Evolutionary conservation across 1,139 yeast genomes (phyloP), one percentile per base, ranked within the genome.

Genomic region (Saccharomyces pastorianus): DNA sequence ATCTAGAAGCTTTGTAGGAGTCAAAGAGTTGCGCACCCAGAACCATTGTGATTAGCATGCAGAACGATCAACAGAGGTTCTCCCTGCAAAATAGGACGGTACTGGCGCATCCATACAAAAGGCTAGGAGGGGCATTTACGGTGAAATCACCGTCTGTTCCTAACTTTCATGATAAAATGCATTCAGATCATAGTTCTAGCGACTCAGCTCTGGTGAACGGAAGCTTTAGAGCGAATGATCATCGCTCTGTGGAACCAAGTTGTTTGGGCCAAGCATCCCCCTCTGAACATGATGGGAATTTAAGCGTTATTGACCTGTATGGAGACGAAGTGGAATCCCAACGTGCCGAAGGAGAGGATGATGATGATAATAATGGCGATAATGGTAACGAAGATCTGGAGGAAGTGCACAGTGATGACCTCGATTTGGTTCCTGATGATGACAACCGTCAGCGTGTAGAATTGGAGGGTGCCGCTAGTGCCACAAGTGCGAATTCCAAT

Each of bases 111-210:
- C 52, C 28, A 23, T 31, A 47, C 47, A 14, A 46, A 51, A 32
- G 52, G 29, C 41, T 23, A 31, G 48, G 51, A 44, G 50, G 51
- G 46, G 57, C 51, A 31, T 56, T 52, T 46, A 54, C 56, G 42
- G 53, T 56, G 46, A 61, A 60, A 52, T 66, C 69, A 14, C 68
- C 70, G 6, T 66, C 70, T 8, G 65, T 64, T 20, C 71, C 70
- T 2, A 61, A 64, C 52, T 60, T 67, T 51, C 65, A 60, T 46
- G 59, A 57, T 32, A 44, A 52, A 23, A 47, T 54, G 6, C 46
- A 54, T 42, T 34, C 53, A 26, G 49, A 46, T 17, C 14, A 46
- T 25, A 11, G 38, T 20, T 32, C 55, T 38, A 50, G 27, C 27
- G 46, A 27, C 46, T 20, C 20, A 7, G 41, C 48, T 6, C 20